Evolutionary conservation across 768 basidiomycete species (phyloP).

Genomic region (Pleurotus eryngii): DNA sequence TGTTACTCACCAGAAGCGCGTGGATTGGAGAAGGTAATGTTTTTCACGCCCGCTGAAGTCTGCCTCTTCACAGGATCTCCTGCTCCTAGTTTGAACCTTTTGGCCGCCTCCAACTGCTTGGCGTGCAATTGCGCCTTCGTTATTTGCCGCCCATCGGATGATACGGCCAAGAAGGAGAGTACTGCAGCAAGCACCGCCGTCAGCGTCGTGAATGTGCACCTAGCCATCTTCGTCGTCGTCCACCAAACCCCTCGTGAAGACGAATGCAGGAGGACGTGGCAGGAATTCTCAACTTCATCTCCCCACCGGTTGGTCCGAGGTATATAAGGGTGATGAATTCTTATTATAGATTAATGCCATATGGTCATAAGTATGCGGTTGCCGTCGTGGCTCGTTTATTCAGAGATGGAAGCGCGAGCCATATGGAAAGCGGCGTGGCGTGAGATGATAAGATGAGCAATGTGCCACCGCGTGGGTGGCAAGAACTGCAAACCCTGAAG

Average conservation of each 20-base stretch:
- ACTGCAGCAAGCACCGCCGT: slow-evolving; percentile 16
- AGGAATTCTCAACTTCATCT: not conserved
- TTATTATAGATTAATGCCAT: not conserved
- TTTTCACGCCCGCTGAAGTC: slow-evolving; percentile 34
- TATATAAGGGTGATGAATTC: not conserved
- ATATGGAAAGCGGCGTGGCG: not conserved
- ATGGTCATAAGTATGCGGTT: not conserved
- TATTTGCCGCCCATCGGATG: slow-evolving; percentile 27
- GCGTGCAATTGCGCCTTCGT: slow-evolving; percentile 41
- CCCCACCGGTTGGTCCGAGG: not conserved
- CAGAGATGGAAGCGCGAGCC: not conserved
- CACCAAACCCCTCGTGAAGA: no score
- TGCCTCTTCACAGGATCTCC: slow-evolving; percentile 13
- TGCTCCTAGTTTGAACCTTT: slow-evolving; percentile 29
- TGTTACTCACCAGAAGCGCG: slow-evolving; percentile 50
- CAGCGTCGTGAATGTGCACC: not conserved
- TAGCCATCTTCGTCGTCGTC: not conserved
- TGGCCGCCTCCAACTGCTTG: slow-evolving; percentile 45
- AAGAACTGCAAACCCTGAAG: not conserved
- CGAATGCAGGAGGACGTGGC: not conserved
- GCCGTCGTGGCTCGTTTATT: not conserved
- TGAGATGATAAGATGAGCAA: not conserved
- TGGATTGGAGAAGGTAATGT: slow-evolving; percentile 71
- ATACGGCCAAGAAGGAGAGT: slow-evolving; percentile 12
- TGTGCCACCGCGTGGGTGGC: not conserved